Base-by-base conservation (phyloP, 805 yeast species). In the Komagataella populi region DNA sequence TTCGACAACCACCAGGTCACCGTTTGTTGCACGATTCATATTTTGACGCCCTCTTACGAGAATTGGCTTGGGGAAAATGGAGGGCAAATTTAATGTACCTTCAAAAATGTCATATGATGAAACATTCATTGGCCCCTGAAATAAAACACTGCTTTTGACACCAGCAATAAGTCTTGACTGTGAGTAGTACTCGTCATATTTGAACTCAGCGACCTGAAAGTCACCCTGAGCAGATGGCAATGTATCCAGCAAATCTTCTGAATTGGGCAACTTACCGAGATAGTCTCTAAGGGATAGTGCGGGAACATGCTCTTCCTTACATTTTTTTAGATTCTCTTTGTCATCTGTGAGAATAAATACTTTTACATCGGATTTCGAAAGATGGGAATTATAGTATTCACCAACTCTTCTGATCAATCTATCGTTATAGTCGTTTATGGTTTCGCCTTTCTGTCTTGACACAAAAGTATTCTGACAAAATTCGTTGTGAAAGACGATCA, bases 401-500 rank as follows among this genome's bases (percentile, higher is more conserved):
- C 86, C 81, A 18, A 85, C 78, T 52, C 73, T 74, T 63, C 97
- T 76, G 48, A 93, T 89, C 23, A 96, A 88, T 56, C 96, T 71
- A 65, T 91, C 98, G 60, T 91, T 91, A 63, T 91, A 76, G 65
- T 91, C 98, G 61, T 91, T 88, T 55, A 86, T 83, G 8, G 83
- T 61, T 66, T 93, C 97, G 49, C 78, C 77, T 44, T 70, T 70
- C 36, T 68, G 63, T 60, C 97, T 78, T 30, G 71, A 71, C 4
- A 82, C 72, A 63, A 72, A 85, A 0, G 97, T 87, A 7, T 74
- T 78, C 55, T 79, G 77, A 57, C 78, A 78, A 66, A 89, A 93
- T 66, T 91, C 98, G 67, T 93, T 93, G 68, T 93, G 97, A 67
- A 87, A 93, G 2, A 93, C 93, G 44, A 86, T 78, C 60, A 89